These are phyloP conservation scores for Hypoxylon sp. DNA, from an alignment of 2,329 filamentous ascomycete genomes.

Conservation along the genomic window DNA sequence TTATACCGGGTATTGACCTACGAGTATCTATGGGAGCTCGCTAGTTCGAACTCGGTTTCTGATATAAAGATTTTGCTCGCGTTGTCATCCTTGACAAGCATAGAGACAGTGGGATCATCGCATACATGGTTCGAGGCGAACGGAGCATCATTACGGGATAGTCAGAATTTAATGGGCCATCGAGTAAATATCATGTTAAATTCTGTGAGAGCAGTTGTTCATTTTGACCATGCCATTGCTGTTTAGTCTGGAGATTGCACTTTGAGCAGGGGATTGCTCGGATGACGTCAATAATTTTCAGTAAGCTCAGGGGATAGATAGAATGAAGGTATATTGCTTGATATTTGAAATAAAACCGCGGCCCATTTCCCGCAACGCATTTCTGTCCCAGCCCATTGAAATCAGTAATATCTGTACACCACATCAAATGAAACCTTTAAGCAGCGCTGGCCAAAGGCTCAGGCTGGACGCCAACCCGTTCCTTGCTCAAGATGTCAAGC, in stretches of 20 bases:
- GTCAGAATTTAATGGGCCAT: background rate
- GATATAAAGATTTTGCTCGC: conserved; percentile 1
- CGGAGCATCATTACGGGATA: background rate
- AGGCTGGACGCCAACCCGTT: conserved; percentile 90
- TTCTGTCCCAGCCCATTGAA: background rate
- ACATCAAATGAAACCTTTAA: conserved; percentile 46
- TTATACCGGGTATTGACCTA: background rate
- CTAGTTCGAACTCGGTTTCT: background rate
- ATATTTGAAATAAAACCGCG: conserved; percentile 10
- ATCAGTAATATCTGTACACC: background rate
- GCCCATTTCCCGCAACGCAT: background rate
- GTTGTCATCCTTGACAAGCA: background rate
- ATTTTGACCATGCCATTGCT: background rate
- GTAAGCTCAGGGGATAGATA: background rate
- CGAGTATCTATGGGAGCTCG: background rate
- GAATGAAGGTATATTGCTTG: conserved; percentile 17
- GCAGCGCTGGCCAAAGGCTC: conserved; percentile 67
- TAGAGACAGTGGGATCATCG: conserved; percentile 7
- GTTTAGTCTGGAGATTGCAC: background rate
- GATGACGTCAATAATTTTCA: background rate
- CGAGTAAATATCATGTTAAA: conserved; percentile 2
- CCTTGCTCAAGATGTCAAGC: conserved; percentile 91
- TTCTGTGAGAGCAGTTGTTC: background rate
- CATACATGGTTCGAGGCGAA: conserved; percentile 3
- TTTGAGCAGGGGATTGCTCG: background rate